Evolutionary conservation across 106 monocot genomes (phyloP), one percentile per base, ranked within the genome.

Genomic region (Dioscorea zingiberensis): DNA sequence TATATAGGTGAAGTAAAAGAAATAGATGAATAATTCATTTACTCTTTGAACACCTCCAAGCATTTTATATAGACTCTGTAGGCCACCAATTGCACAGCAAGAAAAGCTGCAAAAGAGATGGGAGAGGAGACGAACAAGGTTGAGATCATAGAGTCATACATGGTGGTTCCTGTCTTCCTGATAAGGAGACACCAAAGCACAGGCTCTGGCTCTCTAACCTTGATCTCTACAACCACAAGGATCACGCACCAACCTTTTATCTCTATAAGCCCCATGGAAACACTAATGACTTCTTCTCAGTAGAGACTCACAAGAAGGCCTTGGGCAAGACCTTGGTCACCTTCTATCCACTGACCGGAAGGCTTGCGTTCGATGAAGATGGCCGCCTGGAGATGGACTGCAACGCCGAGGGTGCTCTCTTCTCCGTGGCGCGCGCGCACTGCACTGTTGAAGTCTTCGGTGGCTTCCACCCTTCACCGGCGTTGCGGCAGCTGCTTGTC

Each of bases 351-450:
- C 32, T 77, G 25, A 83, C 77, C 7, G 87, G 87, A 13, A 64
- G 76, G 25, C 74, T 87, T 5, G 77, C 9, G 4, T 1, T 69
- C 10, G 69, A 49, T 69, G 3, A 9, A 1, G 44, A 72, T 46
- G 78, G 81, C 9, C 71, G 79, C 2, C 12, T 74, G 13, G 69
- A 84, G 84, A 73, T 92, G 65, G 7, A n/a, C n/a, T 63, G 2
- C 87, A 87, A 73, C 78, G 60, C 11, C 83, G n/a, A 88, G 93
- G 0, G 93, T 63, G 1, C 56, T 53, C 60, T 88, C 85, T 15
- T 69, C 74, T 19, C 75, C 71, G 62, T 88, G 80, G 0, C 46
- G 45, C 1, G n/a, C n/a, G 73, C 69, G 8, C 77, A 76, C 11
- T 32, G 25, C 12, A 48, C 54, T 1, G 5, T 88, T 0, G 83